Percentiles rank a stretch among this genome's conserved stretches.
Evolutionary conservation across 371 early-diverging fungal genomes (phyloP).

Genomic region (Coemansia sp.): DNA sequence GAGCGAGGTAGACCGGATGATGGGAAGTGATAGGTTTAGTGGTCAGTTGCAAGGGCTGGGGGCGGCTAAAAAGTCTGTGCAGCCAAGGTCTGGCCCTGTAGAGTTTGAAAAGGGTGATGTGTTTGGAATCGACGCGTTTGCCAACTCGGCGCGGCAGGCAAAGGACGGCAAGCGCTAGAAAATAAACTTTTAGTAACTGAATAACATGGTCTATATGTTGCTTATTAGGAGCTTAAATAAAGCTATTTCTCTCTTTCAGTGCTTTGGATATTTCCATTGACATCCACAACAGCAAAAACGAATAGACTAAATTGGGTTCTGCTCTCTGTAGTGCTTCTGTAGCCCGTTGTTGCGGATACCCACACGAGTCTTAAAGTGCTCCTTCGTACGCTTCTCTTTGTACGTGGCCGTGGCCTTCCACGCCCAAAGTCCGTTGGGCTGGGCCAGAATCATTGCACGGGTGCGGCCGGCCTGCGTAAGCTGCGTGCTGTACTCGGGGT

Average conservation of each 20-base stretch:
- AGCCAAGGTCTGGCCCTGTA: slow-evolving; percentile 76
- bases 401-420: slow-evolving; percentile 53
- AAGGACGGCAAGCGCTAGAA: slow-evolving; percentile 4
- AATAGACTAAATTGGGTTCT: slow-evolving; percentile 54
- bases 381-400: slow-evolving; percentile 60
- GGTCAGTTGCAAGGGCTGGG: slow-evolving; percentile 67
- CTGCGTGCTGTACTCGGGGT: slow-evolving; percentile 43
- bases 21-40: slow-evolving; percentile 71
- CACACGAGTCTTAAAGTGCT: slow-evolving; percentile 70
- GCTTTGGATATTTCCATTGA: no score
- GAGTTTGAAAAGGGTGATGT: slow-evolving; percentile 86
- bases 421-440: slow-evolving; percentile 53
- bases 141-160: slow-evolving; percentile 36
- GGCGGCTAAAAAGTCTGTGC: slow-evolving; percentile 14
- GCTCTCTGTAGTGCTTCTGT: slow-evolving; percentile 82
- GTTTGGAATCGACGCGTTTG: slow-evolving; percentile 68
- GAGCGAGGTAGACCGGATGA: slow-evolving; percentile 69
- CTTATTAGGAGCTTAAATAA: not conserved
- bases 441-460: slow-evolving; percentile 47
- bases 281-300: not conserved
- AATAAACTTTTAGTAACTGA: not conserved
- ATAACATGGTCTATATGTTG: no score
- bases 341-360: slow-evolving; percentile 83
- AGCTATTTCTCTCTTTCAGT: not conserved
- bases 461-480: slow-evolving; percentile 37